These are phyloP conservation scores for Psilocybe sp. DNA, from an alignment of 768 basidiomycete genomes.

Conservation along the genomic window DNA sequence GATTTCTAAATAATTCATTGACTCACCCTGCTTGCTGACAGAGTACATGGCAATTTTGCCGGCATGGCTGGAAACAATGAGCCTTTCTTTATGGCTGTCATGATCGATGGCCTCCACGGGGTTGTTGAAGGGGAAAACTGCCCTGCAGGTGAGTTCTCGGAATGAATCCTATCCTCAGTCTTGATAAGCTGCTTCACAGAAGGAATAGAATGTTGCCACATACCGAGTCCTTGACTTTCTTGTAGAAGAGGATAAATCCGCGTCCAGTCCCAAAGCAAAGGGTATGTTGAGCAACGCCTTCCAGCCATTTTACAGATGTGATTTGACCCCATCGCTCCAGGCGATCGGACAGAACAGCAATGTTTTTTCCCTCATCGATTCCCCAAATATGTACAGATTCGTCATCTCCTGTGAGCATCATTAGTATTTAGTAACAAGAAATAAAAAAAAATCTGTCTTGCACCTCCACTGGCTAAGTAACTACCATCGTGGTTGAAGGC, in stretches of 20 bases:
- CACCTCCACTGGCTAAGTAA: conserved; percentile 7
- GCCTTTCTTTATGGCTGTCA: neutral
- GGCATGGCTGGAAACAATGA: neutral
- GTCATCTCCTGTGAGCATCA: conserved; percentile 2
- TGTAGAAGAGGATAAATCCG: conserved; percentile 5
- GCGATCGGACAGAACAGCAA: neutral
- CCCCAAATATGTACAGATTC: conserved; percentile 6
- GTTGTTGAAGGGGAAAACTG: conserved; percentile 2
- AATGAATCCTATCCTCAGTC: neutral
- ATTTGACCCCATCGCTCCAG: conserved; percentile 9
- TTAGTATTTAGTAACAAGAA: too few species aligned
- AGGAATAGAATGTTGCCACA: neutral
- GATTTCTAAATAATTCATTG: neutral
- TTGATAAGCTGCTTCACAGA: neutral
- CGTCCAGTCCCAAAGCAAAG: conserved; percentile 8
- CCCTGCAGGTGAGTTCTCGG: conserved; percentile 1
- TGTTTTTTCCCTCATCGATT: neutral
- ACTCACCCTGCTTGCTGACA: conserved; percentile 4
- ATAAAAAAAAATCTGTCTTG: too few species aligned
- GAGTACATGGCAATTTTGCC: conserved; percentile 5
- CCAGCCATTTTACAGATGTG: conserved; percentile 4
- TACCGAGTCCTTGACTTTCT: neutral
- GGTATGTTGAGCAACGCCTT: neutral
- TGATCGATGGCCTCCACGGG: conserved; percentile 4
- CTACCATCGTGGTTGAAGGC: conserved; percentile 1